Percentiles rank a stretch among this genome's conserved stretches.
phyloP scores from a whole-genome alignment of 2,329 filamentous ascomycete genomes.

The Seiridium unicorne region DNA sequence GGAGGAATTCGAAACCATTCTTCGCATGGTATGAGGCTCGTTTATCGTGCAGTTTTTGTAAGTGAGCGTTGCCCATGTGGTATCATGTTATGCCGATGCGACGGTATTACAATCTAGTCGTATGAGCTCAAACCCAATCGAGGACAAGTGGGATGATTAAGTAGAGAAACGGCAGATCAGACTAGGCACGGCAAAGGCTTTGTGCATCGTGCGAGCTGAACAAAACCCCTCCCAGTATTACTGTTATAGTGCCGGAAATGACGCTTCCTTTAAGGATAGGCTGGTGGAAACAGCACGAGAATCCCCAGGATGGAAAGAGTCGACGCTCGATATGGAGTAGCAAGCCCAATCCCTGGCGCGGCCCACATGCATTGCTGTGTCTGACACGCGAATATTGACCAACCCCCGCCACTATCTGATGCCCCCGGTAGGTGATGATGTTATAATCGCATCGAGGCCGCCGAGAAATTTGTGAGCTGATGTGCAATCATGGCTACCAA shows the following conservation, averaged over 20 bases:
- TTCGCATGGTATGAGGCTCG: background rate
- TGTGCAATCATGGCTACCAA: background rate
- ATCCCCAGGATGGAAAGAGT: background rate
- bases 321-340: slow-evolving; percentile 1
- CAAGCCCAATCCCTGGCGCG: background rate
- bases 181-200: background rate
- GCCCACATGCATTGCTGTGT: slow-evolving; percentile 5
- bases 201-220: background rate
- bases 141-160: too few relatives aligned
- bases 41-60: too few relatives aligned
- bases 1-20: background rate
- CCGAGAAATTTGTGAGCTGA: background rate
- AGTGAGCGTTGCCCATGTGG: too few relatives aligned
- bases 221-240: background rate
- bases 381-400: background rate
- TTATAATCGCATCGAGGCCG: background rate
- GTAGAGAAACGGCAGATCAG: too few relatives aligned
- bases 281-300: background rate
- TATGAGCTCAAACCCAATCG: too few relatives aligned
- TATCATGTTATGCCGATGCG: too few relatives aligned
- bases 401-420: background rate
- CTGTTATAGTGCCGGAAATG: slow-evolving; percentile 1
- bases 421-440: background rate
- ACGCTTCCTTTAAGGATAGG: background rate
- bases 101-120: too few relatives aligned